phyloP scores from a whole-genome alignment of 805 yeast species.

The Cyberlindnera samutprakarnensis region DNA sequence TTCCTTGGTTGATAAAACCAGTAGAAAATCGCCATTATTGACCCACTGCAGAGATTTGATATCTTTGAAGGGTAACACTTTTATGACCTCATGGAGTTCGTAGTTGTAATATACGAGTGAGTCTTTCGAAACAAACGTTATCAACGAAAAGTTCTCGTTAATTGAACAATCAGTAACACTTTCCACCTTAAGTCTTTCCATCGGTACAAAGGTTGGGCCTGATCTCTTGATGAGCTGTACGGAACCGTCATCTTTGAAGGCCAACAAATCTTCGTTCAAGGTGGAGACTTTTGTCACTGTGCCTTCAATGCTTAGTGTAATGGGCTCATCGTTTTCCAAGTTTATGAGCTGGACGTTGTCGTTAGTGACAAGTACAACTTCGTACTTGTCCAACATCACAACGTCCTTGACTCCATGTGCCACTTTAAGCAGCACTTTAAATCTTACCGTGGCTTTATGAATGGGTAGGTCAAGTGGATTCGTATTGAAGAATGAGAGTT shows the following conservation, averaged over 20 bases:
- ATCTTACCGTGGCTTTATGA: slow-evolving; percentile 17
- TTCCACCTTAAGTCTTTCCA: neutral
- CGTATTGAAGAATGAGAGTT: slow-evolving; percentile 12
- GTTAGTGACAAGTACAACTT: slow-evolving; percentile 12
- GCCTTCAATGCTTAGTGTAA: too few species aligned
- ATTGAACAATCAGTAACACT: slow-evolving; percentile 6
- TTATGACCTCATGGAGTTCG: slow-evolving; percentile 2
- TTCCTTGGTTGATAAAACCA: slow-evolving; percentile 12
- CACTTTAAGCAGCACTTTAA: slow-evolving; percentile 22
- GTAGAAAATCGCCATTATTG: slow-evolving; percentile 8
- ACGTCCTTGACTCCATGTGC: slow-evolving; percentile 17
- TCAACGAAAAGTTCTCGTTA: slow-evolving; percentile 4
- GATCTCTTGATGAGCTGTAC: neutral
- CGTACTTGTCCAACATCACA: slow-evolving; percentile 10
- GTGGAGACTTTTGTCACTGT: slow-evolving; percentile 2
- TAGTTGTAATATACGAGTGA: slow-evolving; percentile 7
- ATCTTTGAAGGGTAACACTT: slow-evolving; percentile 1
- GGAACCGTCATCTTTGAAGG: slow-evolving; percentile 6
- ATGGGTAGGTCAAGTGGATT: slow-evolving; percentile 18
- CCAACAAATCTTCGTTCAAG: neutral
- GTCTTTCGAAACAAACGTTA: slow-evolving; percentile 2
- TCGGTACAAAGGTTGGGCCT: neutral
- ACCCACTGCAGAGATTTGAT: slow-evolving; percentile 11
- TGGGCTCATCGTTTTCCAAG: slow-evolving; percentile 10
- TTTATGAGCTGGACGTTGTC: slow-evolving; percentile 14